Percentiles rank a stretch among this genome's conserved stretches.
Evolutionary conservation across 768 basidiomycete species (phyloP).

Genomic region (Epithele typhae): DNA sequence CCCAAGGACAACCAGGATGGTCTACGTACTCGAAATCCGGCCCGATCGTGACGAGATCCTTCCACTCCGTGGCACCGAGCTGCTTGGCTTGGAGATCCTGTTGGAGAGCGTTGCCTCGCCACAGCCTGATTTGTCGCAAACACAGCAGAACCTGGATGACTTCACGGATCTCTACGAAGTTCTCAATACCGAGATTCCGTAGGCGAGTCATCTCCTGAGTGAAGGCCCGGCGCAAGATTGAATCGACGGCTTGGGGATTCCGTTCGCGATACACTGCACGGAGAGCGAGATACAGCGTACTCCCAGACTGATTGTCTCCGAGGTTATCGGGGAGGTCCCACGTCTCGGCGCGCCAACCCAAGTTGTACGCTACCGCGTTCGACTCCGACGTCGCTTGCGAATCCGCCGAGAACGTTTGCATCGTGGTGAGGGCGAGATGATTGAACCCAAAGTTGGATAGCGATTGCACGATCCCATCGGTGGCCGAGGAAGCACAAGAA

Average conservation of each 20-base stretch:
- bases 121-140: constrained; percentile 68
- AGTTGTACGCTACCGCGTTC: constrained; percentile 50
- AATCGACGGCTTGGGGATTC: constrained; percentile 44
- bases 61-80: constrained; percentile 33
- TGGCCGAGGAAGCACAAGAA: constrained; percentile 34
- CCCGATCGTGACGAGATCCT: constrained; percentile 44
- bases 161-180: constrained; percentile 70
- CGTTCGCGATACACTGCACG: constrained; percentile 81
- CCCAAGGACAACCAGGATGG: not conserved
- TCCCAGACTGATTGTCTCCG: constrained; percentile 41
- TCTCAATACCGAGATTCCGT: constrained; percentile 66
- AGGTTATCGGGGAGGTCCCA: constrained; percentile 86
- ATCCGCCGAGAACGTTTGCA: constrained; percentile 5
- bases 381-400: constrained; percentile 15
- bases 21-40: constrained; percentile 60
- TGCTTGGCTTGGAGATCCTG: constrained; percentile 29
- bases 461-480: constrained; percentile 69
- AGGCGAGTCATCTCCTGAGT: constrained; percentile 61
- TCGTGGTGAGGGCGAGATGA: constrained; percentile 70
- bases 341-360: constrained; percentile 92
- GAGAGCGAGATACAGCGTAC: constrained; percentile 72
- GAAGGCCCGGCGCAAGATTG: constrained; percentile 47
- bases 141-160: constrained; percentile 73
- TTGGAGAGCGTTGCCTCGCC: constrained; percentile 43
- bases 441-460: constrained; percentile 91